Percentiles rank a stretch among this genome's conserved stretches.
Evolutionary conservation across 306 rosid genomes (phyloP).

Genomic region (Boehmeria nivea): DNA sequence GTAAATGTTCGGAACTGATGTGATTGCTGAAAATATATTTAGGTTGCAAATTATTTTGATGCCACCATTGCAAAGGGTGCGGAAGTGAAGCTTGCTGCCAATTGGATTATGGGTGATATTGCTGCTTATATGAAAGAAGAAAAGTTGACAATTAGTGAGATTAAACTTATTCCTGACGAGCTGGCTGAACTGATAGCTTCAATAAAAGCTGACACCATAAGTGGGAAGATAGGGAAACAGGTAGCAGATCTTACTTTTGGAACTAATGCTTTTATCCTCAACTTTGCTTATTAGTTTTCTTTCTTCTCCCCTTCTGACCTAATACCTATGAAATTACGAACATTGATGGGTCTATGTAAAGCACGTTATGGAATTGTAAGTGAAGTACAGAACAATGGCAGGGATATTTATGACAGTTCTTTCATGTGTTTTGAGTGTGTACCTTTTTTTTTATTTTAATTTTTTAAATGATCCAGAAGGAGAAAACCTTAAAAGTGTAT

Average conservation of each 20-base stretch:
- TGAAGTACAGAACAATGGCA: too few relatives aligned
- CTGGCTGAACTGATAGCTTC: slow-evolving; percentile 79
- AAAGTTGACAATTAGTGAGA: slow-evolving; percentile 65
- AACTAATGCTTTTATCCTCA: not conserved
- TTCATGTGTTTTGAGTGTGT: too few relatives aligned
- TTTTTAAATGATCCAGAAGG: slow-evolving; percentile 10
- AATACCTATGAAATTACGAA: too few relatives aligned
- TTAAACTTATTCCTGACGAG: slow-evolving; percentile 73
- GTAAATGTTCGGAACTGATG: slow-evolving; percentile 1
- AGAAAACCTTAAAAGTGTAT: slow-evolving; percentile 9
- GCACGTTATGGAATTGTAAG: not conserved
- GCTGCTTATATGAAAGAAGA: slow-evolving; percentile 89
- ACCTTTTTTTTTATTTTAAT: too few relatives aligned
- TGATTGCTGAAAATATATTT: slow-evolving; percentile 27
- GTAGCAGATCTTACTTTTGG: slow-evolving; percentile 38
- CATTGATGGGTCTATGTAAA: not conserved
- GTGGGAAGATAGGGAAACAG: slow-evolving; percentile 98
- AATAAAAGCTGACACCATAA: slow-evolving; percentile 68
- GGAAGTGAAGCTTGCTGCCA: slow-evolving; percentile 80
- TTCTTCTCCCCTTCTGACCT: not conserved
- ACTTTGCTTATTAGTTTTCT: not conserved
- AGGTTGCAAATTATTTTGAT: slow-evolving; percentile 84
- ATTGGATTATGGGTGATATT: slow-evolving; percentile 95
- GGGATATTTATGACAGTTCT: too few relatives aligned
- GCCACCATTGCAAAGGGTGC: slow-evolving; percentile 74